These are phyloP conservation scores for Penicillium manginii DNA, from an alignment of 495 filamentous ascomycete genomes.

Conservation along the genomic window DNA sequence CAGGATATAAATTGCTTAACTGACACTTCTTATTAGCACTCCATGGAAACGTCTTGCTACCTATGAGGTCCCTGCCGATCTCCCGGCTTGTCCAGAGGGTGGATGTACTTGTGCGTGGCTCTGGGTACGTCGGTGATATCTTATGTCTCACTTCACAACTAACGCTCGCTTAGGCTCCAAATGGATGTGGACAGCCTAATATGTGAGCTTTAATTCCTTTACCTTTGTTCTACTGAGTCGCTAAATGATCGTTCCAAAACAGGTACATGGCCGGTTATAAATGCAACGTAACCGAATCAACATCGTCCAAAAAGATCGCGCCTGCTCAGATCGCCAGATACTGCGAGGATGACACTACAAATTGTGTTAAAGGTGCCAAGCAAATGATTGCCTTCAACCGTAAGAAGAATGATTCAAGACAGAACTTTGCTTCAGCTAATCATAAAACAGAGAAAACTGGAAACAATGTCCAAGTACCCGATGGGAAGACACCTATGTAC, in stretches of 20 bases:
- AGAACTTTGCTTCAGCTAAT: not conserved
- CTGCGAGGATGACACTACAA: constrained; percentile 43
- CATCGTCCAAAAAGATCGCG: constrained; percentile 41
- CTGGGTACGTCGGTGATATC: constrained; percentile 37
- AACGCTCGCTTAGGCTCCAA: constrained; percentile 37
- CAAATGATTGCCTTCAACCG: constrained; percentile 59
- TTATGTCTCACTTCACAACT: not conserved
- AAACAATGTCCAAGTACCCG: constrained; percentile 25
- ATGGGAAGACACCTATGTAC: constrained; percentile 22
- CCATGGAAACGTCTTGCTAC: constrained; percentile 54
- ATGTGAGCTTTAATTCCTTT: constrained; percentile 25
- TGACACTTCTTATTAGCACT: constrained; percentile 29
- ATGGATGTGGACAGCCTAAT: constrained; percentile 51
- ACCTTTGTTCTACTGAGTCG: not conserved
- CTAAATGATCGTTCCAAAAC: not conserved
- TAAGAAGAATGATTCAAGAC: constrained; percentile 18
- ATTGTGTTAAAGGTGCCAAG: constrained; percentile 57
- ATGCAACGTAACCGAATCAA: constrained; percentile 54
- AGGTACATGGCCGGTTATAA: constrained; percentile 59
- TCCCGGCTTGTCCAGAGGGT: constrained; percentile 51
- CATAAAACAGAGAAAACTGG: constrained; percentile 22
- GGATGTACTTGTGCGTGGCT: constrained; percentile 62
- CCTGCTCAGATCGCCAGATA: constrained; percentile 44
- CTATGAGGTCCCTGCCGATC: constrained; percentile 49
- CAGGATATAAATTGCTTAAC: not conserved